phyloP scores from a whole-genome alignment of 352 stramenopile species.

The Phytophthora litchii region DNA sequence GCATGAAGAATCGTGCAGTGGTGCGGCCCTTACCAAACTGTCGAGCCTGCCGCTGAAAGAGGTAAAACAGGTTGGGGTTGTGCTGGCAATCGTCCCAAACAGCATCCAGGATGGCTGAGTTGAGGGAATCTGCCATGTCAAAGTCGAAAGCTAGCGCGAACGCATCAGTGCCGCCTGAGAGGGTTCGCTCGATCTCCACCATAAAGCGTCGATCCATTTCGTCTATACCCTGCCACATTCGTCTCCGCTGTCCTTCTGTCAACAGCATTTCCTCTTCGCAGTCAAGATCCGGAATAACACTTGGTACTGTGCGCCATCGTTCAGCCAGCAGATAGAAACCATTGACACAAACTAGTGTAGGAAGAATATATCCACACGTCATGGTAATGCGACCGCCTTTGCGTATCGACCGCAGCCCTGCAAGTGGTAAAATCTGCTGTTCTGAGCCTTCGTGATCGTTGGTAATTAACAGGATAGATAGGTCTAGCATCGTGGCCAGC shows the following conservation, averaged over 20 bases:
- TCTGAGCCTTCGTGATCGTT: conserved; percentile 81
- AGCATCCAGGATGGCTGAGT: conserved; percentile 75
- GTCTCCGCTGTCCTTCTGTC: conserved; percentile 29
- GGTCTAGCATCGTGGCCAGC: conserved; percentile 77
- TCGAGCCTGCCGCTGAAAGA: conserved; percentile 80
- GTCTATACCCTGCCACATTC: conserved; percentile 76
- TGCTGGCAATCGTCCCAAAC: conserved; percentile 88
- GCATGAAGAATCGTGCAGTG: conserved; percentile 64
- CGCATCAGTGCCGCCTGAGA: conserved; percentile 28
- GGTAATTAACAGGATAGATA: conserved; percentile 75
- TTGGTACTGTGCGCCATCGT: conserved; percentile 10
- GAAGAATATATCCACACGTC: conserved; percentile 76
- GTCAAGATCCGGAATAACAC: conserved; percentile 9
- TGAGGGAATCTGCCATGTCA: conserved; percentile 67
- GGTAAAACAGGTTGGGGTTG: conserved; percentile 83
- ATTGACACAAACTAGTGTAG: conserved; percentile 69
- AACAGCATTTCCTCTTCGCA: conserved; percentile 18
- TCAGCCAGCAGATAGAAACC: conserved; percentile 72
- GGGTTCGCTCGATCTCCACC: conserved; percentile 55
- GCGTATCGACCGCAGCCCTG: conserved; percentile 54
- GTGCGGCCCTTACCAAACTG: conserved; percentile 75
- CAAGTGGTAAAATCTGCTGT: conserved; percentile 64
- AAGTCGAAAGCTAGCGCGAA: conserved; percentile 57
- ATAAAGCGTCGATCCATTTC: conserved; percentile 79
- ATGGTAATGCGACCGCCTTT: conserved; percentile 56